Evolutionary conservation across 2,329 filamentous ascomycete species (phyloP).

Genomic region (Colletotrichum caudatum): DNA sequence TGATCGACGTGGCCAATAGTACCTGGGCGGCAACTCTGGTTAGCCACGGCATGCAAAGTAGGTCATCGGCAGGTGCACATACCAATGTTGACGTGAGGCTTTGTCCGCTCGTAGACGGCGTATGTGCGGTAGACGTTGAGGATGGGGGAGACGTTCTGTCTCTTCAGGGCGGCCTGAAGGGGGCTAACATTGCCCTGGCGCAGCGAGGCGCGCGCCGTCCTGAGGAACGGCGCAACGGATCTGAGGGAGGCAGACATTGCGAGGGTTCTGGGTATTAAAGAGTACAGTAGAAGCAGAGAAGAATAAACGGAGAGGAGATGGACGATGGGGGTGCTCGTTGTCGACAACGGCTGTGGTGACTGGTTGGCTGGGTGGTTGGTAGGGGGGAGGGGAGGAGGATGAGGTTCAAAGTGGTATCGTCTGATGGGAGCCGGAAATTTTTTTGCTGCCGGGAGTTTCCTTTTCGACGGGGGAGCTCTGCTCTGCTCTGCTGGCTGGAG

Average conservation of each 20-base stretch:
- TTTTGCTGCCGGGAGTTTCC: conserved; percentile 41
- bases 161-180: conserved; percentile 76
- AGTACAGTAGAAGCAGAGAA: conserved; percentile 44
- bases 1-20: conserved; percentile 99
- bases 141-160: conserved; percentile 72
- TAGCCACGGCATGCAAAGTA: conserved; percentile 35
- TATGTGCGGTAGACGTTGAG: conserved; percentile 75
- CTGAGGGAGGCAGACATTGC: conserved; percentile 86
- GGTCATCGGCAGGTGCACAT: conserved; percentile 47
- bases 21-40: conserved; percentile 61
- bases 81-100: conserved; percentile 99
- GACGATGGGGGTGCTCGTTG: conserved; percentile 34
- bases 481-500: conserved; percentile 26
- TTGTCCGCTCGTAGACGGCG: conserved; percentile 84
- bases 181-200: conserved; percentile 79
- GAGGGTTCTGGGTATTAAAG: conserved; percentile 46
- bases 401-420: conserved; percentile 31
- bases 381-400: conserved; percentile 14
- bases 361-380: neutral
- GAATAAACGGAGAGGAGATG: conserved; percentile 39
- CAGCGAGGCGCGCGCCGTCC: conserved; percentile 82
- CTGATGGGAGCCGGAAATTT: conserved; percentile 37
- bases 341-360: conserved; percentile 38
- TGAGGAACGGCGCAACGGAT: conserved; percentile 81
- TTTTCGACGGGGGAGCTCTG: conserved; percentile 34